Conservation (phyloP, 106 monocot species). For the Amphibolis antarctica region DNA sequence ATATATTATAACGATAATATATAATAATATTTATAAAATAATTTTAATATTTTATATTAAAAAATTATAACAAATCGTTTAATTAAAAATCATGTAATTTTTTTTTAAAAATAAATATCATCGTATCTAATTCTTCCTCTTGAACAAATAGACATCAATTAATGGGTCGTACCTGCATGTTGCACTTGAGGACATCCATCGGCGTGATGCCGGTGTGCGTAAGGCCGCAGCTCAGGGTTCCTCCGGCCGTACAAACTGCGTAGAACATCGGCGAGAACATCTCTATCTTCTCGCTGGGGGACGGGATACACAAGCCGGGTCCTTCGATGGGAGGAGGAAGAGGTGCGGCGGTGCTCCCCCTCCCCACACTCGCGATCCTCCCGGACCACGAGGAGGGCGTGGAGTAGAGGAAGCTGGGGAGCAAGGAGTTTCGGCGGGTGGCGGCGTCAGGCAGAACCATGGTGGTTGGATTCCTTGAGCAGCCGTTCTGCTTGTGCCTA, state of each 20-base stretch:
- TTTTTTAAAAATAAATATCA: neutral
- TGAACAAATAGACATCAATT: neutral
- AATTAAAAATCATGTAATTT: too few relatives aligned
- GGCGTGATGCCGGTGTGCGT: constrained; percentile 55
- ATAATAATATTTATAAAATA: too few relatives aligned
- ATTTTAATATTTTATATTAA: too few relatives aligned
- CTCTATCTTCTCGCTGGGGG: constrained; percentile 55
- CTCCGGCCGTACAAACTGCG: constrained; percentile 41
- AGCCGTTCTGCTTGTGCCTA: too few relatives aligned
- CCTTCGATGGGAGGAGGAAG: neutral
- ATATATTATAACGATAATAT: neutral
- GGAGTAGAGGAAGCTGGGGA: constrained; percentile 49
- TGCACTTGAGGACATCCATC: constrained; percentile 61
- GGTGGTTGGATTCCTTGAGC: neutral
- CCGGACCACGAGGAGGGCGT: constrained; percentile 5
- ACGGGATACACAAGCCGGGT: constrained; percentile 12
- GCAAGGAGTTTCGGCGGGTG: constrained; percentile 13
- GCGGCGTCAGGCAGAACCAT: constrained; percentile 5
- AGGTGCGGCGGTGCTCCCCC: neutral
- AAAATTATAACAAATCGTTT: too few relatives aligned
- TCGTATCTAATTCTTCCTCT: neutral
- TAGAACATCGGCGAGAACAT: constrained; percentile 48
- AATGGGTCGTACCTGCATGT: constrained; percentile 41
- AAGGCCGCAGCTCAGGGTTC: constrained; percentile 48
- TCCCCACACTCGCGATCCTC: constrained; percentile 1